A percentile compares a stretch with the other conserved stretches of the same genome.
Conservation (phyloP, 352 stramenopile genomes). For the Hyphochytrium catenoides region DNA sequence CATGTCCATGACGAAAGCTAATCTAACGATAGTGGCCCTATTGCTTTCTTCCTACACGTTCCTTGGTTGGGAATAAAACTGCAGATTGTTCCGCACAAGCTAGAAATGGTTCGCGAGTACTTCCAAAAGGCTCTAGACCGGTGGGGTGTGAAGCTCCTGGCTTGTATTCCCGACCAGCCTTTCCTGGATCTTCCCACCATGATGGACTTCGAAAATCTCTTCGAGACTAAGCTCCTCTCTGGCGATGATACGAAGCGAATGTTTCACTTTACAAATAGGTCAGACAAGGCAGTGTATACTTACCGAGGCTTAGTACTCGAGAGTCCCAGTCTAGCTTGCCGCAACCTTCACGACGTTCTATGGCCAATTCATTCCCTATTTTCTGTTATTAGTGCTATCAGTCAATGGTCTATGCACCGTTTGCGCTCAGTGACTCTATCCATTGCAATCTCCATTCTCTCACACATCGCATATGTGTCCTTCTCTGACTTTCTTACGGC, state of each 20-base stretch:
- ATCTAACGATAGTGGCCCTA: constrained; percentile 10
- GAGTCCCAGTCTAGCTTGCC: too few relatives aligned
- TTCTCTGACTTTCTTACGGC: too few relatives aligned
- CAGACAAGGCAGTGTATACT: too few relatives aligned
- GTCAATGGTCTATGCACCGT: too few relatives aligned
- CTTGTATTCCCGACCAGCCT: constrained; percentile 43
- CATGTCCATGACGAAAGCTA: constrained; percentile 11
- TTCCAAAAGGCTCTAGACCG: constrained; percentile 53
- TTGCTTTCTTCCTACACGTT: constrained; percentile 6
- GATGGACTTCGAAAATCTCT: constrained; percentile 65
- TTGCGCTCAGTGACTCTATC: too few relatives aligned
- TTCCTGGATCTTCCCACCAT: constrained; percentile 48
- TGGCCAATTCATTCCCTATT: too few relatives aligned
- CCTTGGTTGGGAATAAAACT: not conserved
- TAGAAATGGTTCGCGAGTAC: constrained; percentile 59
- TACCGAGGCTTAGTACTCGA: too few relatives aligned
- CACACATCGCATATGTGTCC: too few relatives aligned
- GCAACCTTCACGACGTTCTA: too few relatives aligned
- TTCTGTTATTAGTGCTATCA: too few relatives aligned
- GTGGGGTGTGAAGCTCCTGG: constrained; percentile 49
- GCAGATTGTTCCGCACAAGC: constrained; percentile 16
- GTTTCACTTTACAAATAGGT: too few relatives aligned
- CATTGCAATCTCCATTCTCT: too few relatives aligned
- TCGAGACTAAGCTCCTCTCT: constrained; percentile 34
- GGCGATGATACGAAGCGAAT: constrained; percentile 22